These are phyloP conservation scores for Ophiostoma triangulosporum DNA, from an alignment of 2,329 filamentous ascomycete species.

Conservation along the genomic window DNA sequence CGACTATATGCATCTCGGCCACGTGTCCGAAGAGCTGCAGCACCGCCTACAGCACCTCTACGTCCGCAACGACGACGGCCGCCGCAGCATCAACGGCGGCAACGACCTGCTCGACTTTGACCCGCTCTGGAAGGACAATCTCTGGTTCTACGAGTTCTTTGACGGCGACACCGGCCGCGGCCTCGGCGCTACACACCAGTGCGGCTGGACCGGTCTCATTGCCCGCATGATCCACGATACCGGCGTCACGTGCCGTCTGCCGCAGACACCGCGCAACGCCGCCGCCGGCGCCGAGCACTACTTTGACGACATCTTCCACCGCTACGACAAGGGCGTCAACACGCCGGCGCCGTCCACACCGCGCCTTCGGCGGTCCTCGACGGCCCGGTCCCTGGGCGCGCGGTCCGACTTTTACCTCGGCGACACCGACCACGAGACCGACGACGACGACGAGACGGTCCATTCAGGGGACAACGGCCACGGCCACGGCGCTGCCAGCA, in stretches of 20 bases:
- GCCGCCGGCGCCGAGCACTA: conserved; percentile 77
- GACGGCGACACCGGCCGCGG: conserved; percentile 84
- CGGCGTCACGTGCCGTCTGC: conserved; percentile 78
- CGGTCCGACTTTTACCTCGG: conserved; percentile 55
- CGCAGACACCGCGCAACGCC: conserved; percentile 84
- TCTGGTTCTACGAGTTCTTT: conserved; percentile 98
- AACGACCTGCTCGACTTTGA: conserved; percentile 83
- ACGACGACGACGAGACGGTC: conserved; percentile 23
- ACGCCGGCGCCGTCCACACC: background rate
- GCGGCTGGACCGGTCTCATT: conserved; percentile 90
- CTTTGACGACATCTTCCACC: conserved; percentile 79
- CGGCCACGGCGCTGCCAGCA: conserved; percentile 26
- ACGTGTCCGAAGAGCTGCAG: conserved; percentile 89
- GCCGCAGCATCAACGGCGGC: conserved; percentile 75
- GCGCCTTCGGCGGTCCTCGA: conserved; percentile 60
- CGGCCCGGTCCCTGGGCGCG: conserved; percentile 67
- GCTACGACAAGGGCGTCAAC: conserved; percentile 22
- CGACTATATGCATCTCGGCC: conserved; percentile 88
- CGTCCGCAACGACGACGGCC: conserved; percentile 68
- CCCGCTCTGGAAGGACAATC: conserved; percentile 78
- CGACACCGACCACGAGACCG: conserved; percentile 15
- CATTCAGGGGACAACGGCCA: conserved; percentile 34
- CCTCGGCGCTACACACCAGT: conserved; percentile 85
- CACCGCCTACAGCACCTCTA: conserved; percentile 90
- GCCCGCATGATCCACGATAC: conserved; percentile 97